Percentiles rank a stretch among this genome's conserved stretches.
Conservation (phyloP, 768 basidiomycete species). For the Russula lepida region DNA sequence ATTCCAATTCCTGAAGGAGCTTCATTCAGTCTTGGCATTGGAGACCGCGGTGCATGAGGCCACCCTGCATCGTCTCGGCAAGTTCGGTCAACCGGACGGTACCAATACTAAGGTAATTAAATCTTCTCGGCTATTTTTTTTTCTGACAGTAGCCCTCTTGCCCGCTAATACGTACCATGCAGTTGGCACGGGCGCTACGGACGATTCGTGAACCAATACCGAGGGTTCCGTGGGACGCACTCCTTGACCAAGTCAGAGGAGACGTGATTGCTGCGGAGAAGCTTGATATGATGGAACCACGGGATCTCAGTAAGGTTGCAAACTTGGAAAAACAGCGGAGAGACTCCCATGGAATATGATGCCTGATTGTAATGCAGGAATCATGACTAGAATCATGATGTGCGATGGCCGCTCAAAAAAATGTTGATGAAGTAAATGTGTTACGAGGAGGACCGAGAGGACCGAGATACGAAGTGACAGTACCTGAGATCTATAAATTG, state of each 20-base stretch:
- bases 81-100: slow-evolving; percentile 39
- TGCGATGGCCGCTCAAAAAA: not conserved
- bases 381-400: not conserved
- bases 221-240: slow-evolving; percentile 36
- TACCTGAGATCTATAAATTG: too few relatives aligned
- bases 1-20: slow-evolving; percentile 51
- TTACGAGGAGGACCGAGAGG: too few relatives aligned
- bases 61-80: slow-evolving; percentile 42
- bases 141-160: not conserved
- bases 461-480: too few relatives aligned
- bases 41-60: slow-evolving; percentile 44
- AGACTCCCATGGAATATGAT: slow-evolving; percentile 6
- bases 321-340: slow-evolving; percentile 7
- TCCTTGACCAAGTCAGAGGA: slow-evolving; percentile 51
- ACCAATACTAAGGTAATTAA: slow-evolving; percentile 8
- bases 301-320: not conserved
- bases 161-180: slow-evolving; percentile 5
- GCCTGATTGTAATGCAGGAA: not conserved
- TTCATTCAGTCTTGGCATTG: slow-evolving; percentile 45
- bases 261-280: slow-evolving; percentile 67
- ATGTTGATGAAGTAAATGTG: not conserved
- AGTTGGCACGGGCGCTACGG: slow-evolving; percentile 51
- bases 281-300: slow-evolving; percentile 41
- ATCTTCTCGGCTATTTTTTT: not conserved
- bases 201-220: slow-evolving; percentile 43